These are phyloP conservation scores for Phialophora tarda DNA, from an alignment of 2,329 filamentous ascomycete genomes.

Conservation along the genomic window DNA sequence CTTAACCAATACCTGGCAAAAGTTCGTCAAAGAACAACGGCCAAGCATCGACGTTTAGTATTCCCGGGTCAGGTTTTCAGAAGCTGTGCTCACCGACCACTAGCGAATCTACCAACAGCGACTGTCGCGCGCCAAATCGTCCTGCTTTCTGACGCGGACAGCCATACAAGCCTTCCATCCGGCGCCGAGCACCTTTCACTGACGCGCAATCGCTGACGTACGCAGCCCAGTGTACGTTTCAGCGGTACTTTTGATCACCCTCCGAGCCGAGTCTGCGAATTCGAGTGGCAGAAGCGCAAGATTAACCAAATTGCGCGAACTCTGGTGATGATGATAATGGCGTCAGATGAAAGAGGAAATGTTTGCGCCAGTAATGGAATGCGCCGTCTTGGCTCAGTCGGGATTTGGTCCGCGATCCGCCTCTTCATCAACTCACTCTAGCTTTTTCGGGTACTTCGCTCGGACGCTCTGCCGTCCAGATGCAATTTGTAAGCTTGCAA, in stretches of 20 bases:
- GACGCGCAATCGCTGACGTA: not conserved
- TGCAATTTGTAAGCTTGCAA: not conserved
- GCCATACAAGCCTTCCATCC: too few species aligned
- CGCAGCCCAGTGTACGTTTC: not conserved
- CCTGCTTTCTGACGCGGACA: not conserved
- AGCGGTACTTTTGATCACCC: not conserved
- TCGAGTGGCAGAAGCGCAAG: not conserved
- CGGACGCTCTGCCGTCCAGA: not conserved
- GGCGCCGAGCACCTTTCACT: not conserved
- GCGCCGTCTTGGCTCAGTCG: not conserved
- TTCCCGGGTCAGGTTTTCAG: not conserved
- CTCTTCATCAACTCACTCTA: not conserved
- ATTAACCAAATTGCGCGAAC: not conserved
- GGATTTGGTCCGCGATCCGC: not conserved
- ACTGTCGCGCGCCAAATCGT: not conserved
- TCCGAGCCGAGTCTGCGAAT: not conserved
- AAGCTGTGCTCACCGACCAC: not conserved
- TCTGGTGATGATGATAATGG: not conserved
- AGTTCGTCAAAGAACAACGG: conserved; percentile 53
- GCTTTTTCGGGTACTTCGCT: conserved; percentile 5
- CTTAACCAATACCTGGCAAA: conserved; percentile 68
- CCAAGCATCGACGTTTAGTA: not conserved
- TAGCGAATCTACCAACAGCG: not conserved
- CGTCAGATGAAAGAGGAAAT: not conserved
- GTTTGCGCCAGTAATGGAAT: conserved; percentile 3